Evolutionary conservation across 2,329 filamentous ascomycete genomes (phyloP), one percentile per base, ranked within the genome.

Genomic region (Colletotrichum spaethianum): DNA sequence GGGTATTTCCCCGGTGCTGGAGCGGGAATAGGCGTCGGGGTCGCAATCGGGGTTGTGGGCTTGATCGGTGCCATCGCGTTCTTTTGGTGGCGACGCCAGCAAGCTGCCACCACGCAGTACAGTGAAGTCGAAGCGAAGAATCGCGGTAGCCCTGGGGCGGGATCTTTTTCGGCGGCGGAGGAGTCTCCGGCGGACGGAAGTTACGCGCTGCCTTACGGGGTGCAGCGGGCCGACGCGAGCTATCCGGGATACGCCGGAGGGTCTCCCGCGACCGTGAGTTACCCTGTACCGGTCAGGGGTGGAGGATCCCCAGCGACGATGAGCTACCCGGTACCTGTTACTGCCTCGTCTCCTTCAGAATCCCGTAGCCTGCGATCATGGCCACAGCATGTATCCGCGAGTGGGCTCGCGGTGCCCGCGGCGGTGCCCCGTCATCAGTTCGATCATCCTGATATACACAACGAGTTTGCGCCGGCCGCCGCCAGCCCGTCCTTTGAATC

Each of bases 21-120:
- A 8, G 80, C 79, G 7, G 80, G 79, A n/a, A 78, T 81, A 23
- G 79, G 77, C 8, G 74, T 81, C 33, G 79, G 78, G 26, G 76
- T 75, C 36, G 75, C 74, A 2, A 64, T 81, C 23, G 78, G 70
- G 44, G 74, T 78, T 46, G 67, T 82, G 38, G 75, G 72, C 48
- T 63, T 75, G 57, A 63, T 79, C 40, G 75, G 63, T 20, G 60
- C 77, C 9, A 60, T 67, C 3, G 73, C 74, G 33, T 76, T 80
- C 72, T 75, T 80, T 56, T 70, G 79, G 69, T 79, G 78, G 76
- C 77, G 77, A 31, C 77, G 76, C 23, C 65, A 60, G 16, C 69
- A 69, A 46, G 52, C 68, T 4, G 18, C 57, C 36, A 53, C 62
- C n/a, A 36, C 65, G 23, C 61, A 72, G 40, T 72, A 72, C 8